These are phyloP conservation scores for Botryosphaeria dothidea DNA, from an alignment of 2,329 filamentous ascomycete species.

Conservation along the genomic window DNA sequence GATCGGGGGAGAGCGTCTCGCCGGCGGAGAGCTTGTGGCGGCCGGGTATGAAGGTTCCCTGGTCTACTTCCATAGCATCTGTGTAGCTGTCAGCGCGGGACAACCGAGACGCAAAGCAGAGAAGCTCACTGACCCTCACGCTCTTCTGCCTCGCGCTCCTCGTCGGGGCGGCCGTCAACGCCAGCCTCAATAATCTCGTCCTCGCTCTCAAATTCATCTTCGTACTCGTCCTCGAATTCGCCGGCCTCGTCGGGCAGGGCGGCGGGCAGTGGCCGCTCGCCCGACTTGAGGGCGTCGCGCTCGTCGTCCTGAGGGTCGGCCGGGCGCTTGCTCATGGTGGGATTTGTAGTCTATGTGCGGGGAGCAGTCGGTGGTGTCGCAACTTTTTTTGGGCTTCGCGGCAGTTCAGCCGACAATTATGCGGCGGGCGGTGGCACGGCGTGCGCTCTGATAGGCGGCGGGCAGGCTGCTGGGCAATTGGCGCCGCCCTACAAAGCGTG, in stretches of 20 bases:
- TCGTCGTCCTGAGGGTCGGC: constrained; percentile 55
- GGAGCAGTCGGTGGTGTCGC: background rate
- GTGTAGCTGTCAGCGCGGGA: constrained; percentile 16
- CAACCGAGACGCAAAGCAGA: background rate
- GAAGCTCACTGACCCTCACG: constrained; percentile 56
- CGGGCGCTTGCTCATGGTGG: constrained; percentile 60
- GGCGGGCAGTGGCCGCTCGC: constrained; percentile 56
- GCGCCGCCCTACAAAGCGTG: background rate
- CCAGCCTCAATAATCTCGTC: constrained; percentile 94
- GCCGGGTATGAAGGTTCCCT: constrained; percentile 93
- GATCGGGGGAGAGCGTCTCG: constrained; percentile 86
- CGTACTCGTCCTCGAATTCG: constrained; percentile 94
- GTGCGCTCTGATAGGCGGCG: background rate
- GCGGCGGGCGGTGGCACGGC: background rate
- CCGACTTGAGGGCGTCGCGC: constrained; percentile 59
- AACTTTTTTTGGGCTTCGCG: constrained; percentile 17
- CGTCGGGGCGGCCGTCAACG: constrained; percentile 88
- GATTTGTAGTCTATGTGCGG: background rate
- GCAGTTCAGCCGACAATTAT: background rate
- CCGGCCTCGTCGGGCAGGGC: constrained; percentile 53
- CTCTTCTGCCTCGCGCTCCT: constrained; percentile 88
- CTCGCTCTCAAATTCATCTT: constrained; percentile 86
- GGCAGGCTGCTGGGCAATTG: no score
- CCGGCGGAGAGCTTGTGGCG: constrained; percentile 87
- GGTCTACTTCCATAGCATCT: constrained; percentile 90